Conservation (phyloP, 1,284 basidiomycete species). For the Cryptococcus maquisensis region DNA sequence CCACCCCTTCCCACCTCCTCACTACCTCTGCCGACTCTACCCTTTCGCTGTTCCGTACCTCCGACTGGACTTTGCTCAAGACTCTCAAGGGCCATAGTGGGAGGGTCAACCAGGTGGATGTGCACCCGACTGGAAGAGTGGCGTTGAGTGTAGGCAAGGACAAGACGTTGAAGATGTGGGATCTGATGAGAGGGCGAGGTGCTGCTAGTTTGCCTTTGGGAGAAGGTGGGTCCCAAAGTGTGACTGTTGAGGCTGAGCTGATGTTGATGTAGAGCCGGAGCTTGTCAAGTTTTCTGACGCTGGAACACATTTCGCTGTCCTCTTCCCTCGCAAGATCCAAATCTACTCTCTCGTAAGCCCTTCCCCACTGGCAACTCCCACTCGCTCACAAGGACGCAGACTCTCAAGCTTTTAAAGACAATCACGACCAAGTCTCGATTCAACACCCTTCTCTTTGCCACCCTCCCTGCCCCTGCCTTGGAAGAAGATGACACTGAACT, state of each 20-base stretch:
- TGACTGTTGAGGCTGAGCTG: too few relatives aligned
- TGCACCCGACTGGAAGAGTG: conserved; percentile 88
- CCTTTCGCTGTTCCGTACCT: conserved; percentile 80
- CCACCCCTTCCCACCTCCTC: conserved; percentile 80
- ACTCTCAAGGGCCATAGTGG: conserved; percentile 89
- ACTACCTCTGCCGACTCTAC: conserved; percentile 87
- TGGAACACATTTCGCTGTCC: conserved; percentile 72
- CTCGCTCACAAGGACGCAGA: conserved; percentile 48
- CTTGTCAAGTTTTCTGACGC: conserved; percentile 74
- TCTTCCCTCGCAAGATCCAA: conserved; percentile 70
- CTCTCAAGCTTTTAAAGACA: conserved; percentile 66
- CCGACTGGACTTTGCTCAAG: conserved; percentile 88
- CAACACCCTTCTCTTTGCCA: conserved; percentile 71
- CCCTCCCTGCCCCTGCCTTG: conserved; percentile 46
- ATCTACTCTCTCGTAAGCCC: conserved; percentile 68
- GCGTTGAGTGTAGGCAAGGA: conserved; percentile 89
- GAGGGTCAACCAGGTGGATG: conserved; percentile 79
- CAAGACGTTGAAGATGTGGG: conserved; percentile 91
- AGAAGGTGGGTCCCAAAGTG: conserved; percentile 56
- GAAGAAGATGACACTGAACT: conserved; percentile 52
- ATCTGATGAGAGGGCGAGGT: conserved; percentile 89
- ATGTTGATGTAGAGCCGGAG: conserved; percentile 63
- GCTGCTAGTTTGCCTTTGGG: conserved; percentile 82
- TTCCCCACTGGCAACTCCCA: not conserved
- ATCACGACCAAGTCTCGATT: conserved; percentile 71